Base-by-base conservation (phyloP, 208 protist species). In the Acanthamoeba lenticulata region DNA sequence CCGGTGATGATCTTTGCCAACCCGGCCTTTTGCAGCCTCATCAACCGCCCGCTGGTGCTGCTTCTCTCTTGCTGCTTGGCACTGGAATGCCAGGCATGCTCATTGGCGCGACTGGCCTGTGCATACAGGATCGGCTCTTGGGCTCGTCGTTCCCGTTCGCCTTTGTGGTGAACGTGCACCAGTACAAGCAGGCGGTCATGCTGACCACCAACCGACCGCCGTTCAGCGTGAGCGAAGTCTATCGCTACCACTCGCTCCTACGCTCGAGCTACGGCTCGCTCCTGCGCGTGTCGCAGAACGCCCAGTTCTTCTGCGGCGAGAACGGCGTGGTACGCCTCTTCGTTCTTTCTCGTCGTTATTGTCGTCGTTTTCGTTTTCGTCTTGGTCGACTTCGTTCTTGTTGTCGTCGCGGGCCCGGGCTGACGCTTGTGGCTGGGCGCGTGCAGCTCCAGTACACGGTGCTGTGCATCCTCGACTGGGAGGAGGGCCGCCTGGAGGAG, bases 401-500 rank as follows among this genome's bases (percentile, higher is more conserved):
- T n/a, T n/a, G n/a, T n/a, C n/a, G n/a, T n/a, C n/a, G n/a, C n/a
- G n/a, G n/a, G n/a, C n/a, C n/a, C n/a, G n/a, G n/a, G n/a, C n/a
- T n/a, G n/a, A n/a, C n/a, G n/a, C n/a, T n/a, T n/a, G n/a, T n/a
- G n/a, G n/a, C n/a, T n/a, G n/a, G n/a, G n/a, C n/a, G 6, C 29
- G 27, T 27, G 6, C 42, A 81, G 72, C 5, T 81, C 36, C 72
- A 13, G 11, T 81, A 81, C n/a, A 42, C 38, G 24, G 5, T 81
- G 6, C 40, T 47, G 2, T 81, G 72, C 40, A 81, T 81, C 72
- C 2, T n/a, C 11, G 72, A 81, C 72, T 81, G 72, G 72, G 40
- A 81, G 72, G 72, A 81, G 40, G 72, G 72, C 72, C 1, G 5
- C 38, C 21, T 81, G 72, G 72, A 81, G n/a, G 72, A 42, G 72